phyloP scores from a whole-genome alignment of 2,329 filamentous ascomycete species.

The Fusarium ramigenum region DNA sequence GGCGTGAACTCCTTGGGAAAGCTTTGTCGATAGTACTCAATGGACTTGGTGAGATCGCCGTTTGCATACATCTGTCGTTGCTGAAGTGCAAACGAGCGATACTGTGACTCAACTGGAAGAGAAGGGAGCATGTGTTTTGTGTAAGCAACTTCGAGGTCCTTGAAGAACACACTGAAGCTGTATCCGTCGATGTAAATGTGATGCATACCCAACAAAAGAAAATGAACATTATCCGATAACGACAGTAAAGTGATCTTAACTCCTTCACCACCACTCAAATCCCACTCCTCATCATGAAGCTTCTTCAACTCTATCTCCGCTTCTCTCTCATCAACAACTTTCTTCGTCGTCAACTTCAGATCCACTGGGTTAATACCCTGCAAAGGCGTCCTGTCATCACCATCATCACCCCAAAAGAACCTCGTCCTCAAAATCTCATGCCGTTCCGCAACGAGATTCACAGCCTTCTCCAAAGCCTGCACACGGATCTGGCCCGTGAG shows the following conservation, averaged over 20 bases:
- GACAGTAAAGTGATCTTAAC: neutral
- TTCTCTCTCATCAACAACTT: neutral
- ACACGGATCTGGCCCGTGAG: neutral
- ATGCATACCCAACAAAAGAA: neutral
- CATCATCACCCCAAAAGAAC: neutral
- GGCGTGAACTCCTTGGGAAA: neutral
- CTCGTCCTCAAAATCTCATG: neutral
- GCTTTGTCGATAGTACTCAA: neutral
- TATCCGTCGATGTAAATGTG: constrained; percentile 7
- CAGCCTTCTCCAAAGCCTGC: neutral
- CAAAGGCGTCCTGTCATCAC: neutral
- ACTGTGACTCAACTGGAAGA: neutral
- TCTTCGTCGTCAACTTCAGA: neutral
- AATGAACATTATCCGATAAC: neutral
- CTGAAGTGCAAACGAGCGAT: neutral
- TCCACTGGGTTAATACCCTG: neutral
- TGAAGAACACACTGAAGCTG: neutral
- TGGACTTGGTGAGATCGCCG: neutral
- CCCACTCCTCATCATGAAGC: neutral
- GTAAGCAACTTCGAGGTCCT: neutral
- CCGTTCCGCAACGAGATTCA: neutral
- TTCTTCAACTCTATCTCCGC: neutral
- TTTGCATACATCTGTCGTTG: neutral
- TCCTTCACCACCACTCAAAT: neutral
- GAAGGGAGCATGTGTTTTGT: neutral